A percentile compares a stretch with the other conserved stretches of the same genome.
These are phyloP conservation scores for Piloderma croceum DNA, from an alignment of 768 basidiomycete genomes.

Conservation along the genomic window DNA sequence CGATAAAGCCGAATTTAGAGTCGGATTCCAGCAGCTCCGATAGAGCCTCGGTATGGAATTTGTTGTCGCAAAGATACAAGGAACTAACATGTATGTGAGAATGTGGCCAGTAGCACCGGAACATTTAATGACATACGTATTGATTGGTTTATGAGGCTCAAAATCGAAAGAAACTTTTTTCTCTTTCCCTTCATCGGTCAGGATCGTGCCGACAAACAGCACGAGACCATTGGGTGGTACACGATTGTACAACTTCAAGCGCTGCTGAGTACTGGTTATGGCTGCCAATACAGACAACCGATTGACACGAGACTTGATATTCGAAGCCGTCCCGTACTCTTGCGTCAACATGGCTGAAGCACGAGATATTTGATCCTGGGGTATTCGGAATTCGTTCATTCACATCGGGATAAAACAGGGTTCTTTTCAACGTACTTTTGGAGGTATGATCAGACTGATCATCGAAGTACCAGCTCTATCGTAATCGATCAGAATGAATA, in stretches of 20 bases:
- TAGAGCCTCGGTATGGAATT: slow-evolving; percentile 97
- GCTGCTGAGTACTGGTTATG: slow-evolving; percentile 96
- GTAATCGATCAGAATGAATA: slow-evolving; percentile 20
- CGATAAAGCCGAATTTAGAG: slow-evolving; percentile 97
- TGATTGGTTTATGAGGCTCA: slow-evolving; percentile 98
- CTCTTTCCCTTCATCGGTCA: slow-evolving; percentile 98
- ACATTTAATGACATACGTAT: slow-evolving; percentile 62
- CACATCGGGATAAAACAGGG: background rate
- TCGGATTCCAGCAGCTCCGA: slow-evolving; percentile 96
- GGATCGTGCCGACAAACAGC: slow-evolving; percentile 94
- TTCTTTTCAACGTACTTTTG: slow-evolving; percentile 54
- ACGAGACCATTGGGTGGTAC: slow-evolving; percentile 97
- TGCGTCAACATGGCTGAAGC: slow-evolving; percentile 95
- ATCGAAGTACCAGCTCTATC: slow-evolving; percentile 91
- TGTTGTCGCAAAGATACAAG: slow-evolving; percentile 98
- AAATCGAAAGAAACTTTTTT: slow-evolving; percentile 99
- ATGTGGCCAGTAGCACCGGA: background rate
- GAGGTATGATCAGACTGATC: slow-evolving; percentile 97
- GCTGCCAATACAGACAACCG: slow-evolving; percentile 95
- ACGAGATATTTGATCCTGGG: slow-evolving; percentile 88
- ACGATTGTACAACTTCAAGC: slow-evolving; percentile 92
- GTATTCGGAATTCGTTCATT: slow-evolving; percentile 1
- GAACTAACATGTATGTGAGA: slow-evolving; percentile 47
- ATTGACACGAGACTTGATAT: slow-evolving; percentile 99
- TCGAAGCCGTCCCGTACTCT: slow-evolving; percentile 98